Conservation (phyloP, 2,329 filamentous ascomycete genomes). For the Pseudogymnoascus sp. region DNA sequence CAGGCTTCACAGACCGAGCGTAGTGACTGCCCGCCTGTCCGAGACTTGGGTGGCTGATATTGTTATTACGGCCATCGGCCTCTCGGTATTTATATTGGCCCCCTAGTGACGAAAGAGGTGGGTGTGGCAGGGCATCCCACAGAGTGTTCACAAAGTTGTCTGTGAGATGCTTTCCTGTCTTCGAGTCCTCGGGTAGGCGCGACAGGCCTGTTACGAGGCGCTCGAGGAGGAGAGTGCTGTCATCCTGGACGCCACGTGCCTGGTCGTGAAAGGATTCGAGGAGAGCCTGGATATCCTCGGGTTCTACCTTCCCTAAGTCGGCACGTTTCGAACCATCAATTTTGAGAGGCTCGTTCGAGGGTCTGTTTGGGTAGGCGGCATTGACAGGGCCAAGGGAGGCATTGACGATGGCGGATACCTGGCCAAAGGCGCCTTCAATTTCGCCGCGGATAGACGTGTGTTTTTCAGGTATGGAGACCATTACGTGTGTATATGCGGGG, state of each 20-base stretch:
- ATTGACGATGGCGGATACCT: constrained; percentile 35
- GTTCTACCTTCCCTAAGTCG: constrained; percentile 43
- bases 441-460: constrained; percentile 24
- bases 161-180: constrained; percentile 43
- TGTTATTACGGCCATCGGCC: constrained; percentile 66
- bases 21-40: constrained; percentile 64
- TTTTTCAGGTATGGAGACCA: neutral
- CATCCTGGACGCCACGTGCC: constrained; percentile 59
- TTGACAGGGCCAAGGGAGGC: constrained; percentile 37
- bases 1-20: constrained; percentile 56
- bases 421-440: constrained; percentile 32
- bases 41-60: constrained; percentile 57
- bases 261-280: constrained; percentile 55
- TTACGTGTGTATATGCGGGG: constrained; percentile 1
- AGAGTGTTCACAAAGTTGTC: constrained; percentile 62
- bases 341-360: constrained; percentile 29
- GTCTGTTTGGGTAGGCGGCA: constrained; percentile 32
- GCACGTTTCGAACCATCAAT: constrained; percentile 1
- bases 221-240: constrained; percentile 75
- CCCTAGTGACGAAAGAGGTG: constrained; percentile 59
- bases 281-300: constrained; percentile 51
- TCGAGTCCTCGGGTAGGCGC: constrained; percentile 26
- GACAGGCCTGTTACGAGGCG: constrained; percentile 47
- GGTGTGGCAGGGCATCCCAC: constrained; percentile 68
- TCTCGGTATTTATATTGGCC: constrained; percentile 59